Evolutionary conservation across 2,329 filamentous ascomycete genomes (phyloP), one percentile per base, ranked within the genome.

Genomic region (Lachnellula hyalina): DNA sequence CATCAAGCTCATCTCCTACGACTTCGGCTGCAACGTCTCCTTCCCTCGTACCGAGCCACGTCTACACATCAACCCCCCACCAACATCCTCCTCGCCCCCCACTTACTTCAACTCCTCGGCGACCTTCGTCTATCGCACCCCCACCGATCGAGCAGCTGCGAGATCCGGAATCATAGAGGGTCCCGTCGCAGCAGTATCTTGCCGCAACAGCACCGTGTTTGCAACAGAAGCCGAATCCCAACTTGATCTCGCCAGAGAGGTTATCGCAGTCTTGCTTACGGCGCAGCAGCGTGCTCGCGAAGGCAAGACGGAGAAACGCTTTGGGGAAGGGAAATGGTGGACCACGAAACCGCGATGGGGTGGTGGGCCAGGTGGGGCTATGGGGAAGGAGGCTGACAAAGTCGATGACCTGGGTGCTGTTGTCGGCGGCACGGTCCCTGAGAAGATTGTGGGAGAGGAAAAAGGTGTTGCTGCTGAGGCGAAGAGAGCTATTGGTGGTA

Each of bases 221-320:
- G 62, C 75, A 36, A 69, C 70, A 7, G 75, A 74, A 48, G 70
- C 77, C 50, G 85, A 90, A 41, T 80, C 86, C 54, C 72, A 79
- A 32, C 73, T 84, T 41, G 86, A 87, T 64, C 74, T 86, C 21
- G 79, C 79, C 0, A 75, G 83, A 35, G 84, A 87, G 66, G 67
- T 86, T 0, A 72, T 84, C 28, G 81, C 83, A 3, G 77, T 81
- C 0, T 72, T 87, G 4, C 72, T 85, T 47, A 82, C 83, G 7
- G 84, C 84, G 0, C 84, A 87, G 65, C 82, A 86, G 58, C 79
- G 84, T 17, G 75, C 77, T 11, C 79, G 83, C 14, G 76, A 85
- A 60, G 80, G 80, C 34, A 79, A 75, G 54, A 69, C 69, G 0
- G 84, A 86, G 67, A 74, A 73, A 49, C 74, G 79, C 0, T 77